Evolutionary conservation across 73 alveolate species (phyloP), one percentile per base, ranked within the genome.

Genomic region (Paramecium tetraurelia): DNA sequence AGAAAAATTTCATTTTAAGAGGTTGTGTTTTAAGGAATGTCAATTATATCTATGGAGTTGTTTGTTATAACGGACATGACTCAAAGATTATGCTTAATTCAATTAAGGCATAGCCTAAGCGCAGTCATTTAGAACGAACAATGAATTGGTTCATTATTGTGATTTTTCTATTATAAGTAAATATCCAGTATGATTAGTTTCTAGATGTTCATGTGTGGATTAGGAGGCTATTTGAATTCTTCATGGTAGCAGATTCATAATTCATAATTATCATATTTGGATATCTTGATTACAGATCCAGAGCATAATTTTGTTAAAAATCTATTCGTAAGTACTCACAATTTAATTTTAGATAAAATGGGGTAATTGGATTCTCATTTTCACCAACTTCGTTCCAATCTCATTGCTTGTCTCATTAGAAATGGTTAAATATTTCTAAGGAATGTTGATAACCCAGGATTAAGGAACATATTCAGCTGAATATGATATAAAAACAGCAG

Each of bases 381-480:
- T 96, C 40, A 87, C 95, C 20, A 96, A 96, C 75, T 92, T 96
- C 75, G 99, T 96, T 75, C 98, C 98, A 43, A 96, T 96, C 7
- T 95, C 98, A 11, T 71, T 96, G 31, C 80, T 96, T 40, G 98
- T 95, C 3, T 93, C 99, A 1, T 84, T 96, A 41, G 99, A 96
- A 85, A 88, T 89, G 75, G 97, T 95, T 11, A 95, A 96, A 85
- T 96, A 93, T 89, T 85, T 95, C 38, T 94, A 96, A 86, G 98
- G 96, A 18, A 89, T 92, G 92, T 92, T 95, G 92, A 96, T 96
- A 77, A 69, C 92, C 16, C 75, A 50, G 87, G 99, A 96, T 68
- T 27, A 72, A 36, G 94, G 85, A 44, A 94, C 95, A 72, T 94
- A 86, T 86, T 93, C 90, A 87, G 92, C 63, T 43, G 93, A 94